Evolutionary conservation across 1,139 yeast species (phyloP), one percentile per base, ranked within the genome.

Genomic region (Kodamaea derodonti): DNA sequence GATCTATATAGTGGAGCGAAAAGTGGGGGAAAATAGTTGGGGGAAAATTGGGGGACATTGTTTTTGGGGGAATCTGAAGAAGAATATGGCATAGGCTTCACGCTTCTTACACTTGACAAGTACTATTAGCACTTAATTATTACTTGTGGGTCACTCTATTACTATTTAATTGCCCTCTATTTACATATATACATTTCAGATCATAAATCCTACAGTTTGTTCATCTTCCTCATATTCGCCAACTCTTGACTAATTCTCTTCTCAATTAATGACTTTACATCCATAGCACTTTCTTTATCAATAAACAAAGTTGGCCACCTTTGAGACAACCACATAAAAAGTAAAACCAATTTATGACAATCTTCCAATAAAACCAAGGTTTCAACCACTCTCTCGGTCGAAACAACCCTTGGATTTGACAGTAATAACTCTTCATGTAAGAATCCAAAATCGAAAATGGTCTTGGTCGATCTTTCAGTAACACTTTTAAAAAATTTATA

Each of bases 311-410:
- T 78, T 0, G 97, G 95, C 67, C 84, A 90, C 51, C 97, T 62
- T 53, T 86, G 92, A 40, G 86, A 73, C 43, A 92, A 67, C 98
- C 98, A 92, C 55, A 87, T 63, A 52, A 78, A 90, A 11, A 86
- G 62, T 45, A 82, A 71, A 16, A 86, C 69, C 31, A 78, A 62
- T 45, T 78, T 75, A 60, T 92, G 95, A 43, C 84, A 62, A 14
- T 72, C 72, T 53, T 90, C 97, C 32, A 86, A 66, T 26, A 59
- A 52, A 34, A 69, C 71, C 31, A 85, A 58, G 7, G 49, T 49
- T 12, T 62, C 63, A 29, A 69, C 65, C 4, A 51, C 46, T 7
- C 54, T 51, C 15, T 50, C 45, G 10, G 47, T 45, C 6, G 51
- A 46, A 5, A 54, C 49, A 8, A 46, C 29, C 14, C 42, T 45